Evolutionary conservation across 768 basidiomycete species (phyloP).

Genomic region (Hericium erinaceus): DNA sequence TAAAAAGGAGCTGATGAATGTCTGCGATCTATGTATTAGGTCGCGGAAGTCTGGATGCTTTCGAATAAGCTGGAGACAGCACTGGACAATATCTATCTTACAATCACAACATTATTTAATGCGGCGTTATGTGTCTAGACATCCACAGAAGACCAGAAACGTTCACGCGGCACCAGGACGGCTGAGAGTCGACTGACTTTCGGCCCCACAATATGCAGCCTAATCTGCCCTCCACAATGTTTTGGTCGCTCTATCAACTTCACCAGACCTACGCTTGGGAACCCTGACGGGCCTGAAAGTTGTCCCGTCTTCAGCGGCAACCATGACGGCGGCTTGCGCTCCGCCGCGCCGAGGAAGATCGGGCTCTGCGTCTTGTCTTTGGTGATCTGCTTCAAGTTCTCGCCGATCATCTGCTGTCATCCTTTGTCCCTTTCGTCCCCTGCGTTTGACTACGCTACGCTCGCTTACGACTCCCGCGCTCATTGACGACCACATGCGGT

Average conservation of each 20-base stretch:
- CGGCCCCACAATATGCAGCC: neutral
- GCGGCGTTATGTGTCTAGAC: too few species aligned
- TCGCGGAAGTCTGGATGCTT: too few species aligned
- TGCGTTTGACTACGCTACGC: too few species aligned
- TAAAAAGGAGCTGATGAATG: too few species aligned
- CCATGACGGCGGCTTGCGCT: neutral
- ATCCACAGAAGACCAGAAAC: too few species aligned
- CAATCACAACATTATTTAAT: too few species aligned
- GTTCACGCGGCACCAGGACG: neutral
- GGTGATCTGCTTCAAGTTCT: neutral
- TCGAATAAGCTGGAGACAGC: too few species aligned
- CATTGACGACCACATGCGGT: too few species aligned
- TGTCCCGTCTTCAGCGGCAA: neutral
- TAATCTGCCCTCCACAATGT: neutral
- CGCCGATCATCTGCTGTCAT: slow-evolving; percentile 1
- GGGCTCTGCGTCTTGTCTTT: neutral
- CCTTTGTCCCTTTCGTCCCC: too few species aligned
- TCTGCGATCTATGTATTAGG: too few species aligned
- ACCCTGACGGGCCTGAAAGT: neutral
- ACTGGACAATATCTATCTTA: too few species aligned
- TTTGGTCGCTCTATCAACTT: neutral
- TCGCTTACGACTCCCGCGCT: too few species aligned
- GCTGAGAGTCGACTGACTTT: neutral
- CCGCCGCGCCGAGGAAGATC: neutral
- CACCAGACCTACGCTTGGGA: neutral